Percentiles rank a stretch among this genome's conserved stretches.
phyloP scores from a whole-genome alignment of 768 basidiomycete genomes.

The Paxillus involutus region DNA sequence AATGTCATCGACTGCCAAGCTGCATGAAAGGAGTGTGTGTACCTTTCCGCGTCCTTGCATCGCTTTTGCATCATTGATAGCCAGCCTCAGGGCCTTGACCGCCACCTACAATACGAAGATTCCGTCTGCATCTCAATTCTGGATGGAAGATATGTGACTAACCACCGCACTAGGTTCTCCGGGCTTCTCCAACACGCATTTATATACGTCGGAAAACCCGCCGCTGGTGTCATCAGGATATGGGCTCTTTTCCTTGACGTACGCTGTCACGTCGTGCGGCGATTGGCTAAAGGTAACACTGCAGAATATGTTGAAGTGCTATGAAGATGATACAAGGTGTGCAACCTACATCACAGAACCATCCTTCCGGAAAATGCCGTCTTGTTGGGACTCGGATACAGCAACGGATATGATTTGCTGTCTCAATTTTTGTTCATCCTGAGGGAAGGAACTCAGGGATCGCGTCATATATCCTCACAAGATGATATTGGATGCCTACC shows the following conservation, averaged over 20 bases:
- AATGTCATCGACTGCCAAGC: no score
- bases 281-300: no score
- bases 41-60: constrained; percentile 3
- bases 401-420: no score
- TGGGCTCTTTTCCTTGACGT: constrained; percentile 31
- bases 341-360: no score
- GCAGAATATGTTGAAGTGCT: no score
- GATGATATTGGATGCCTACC: no score
- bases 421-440: background rate
- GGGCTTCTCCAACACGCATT: constrained; percentile 28
- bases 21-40: background rate
- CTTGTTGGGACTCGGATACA: no score
- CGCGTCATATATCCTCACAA: no score
- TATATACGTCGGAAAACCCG: constrained; percentile 47
- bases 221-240: constrained; percentile 36
- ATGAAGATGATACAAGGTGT: no score
- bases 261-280: constrained; percentile 23
- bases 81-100: constrained; percentile 2
- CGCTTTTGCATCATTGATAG: background rate
- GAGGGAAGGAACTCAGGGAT: no score
- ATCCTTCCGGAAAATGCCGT: no score
- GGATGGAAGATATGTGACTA: background rate
- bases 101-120: background rate
- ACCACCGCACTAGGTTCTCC: background rate
- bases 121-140: background rate